These are phyloP conservation scores for Gymnopilus dilepis DNA, from an alignment of 768 basidiomycete genomes.

Conservation along the genomic window DNA sequence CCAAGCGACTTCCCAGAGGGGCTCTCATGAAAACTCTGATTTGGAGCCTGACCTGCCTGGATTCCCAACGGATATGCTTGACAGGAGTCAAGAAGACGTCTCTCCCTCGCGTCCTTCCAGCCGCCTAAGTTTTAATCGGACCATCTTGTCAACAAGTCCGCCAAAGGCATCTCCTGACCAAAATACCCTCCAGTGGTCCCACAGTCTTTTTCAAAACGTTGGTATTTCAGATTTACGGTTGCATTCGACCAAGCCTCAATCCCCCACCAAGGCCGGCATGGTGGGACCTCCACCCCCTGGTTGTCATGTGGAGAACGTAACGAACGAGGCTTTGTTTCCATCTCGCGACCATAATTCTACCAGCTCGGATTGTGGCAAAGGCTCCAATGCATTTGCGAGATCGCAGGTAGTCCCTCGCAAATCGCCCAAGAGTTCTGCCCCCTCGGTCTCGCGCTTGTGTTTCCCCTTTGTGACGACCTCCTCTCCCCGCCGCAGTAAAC, in stretches of 20 bases:
- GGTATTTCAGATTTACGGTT: constrained; percentile 20
- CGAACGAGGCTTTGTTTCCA: background rate
- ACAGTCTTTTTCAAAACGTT: constrained; percentile 27
- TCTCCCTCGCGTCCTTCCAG: constrained; percentile 51
- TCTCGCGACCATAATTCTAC: background rate
- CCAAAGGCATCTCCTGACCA: constrained; percentile 19
- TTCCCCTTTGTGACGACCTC: constrained; percentile 30
- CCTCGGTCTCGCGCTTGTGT: constrained; percentile 31
- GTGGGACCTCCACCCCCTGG: background rate
- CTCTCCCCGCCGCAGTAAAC: constrained; percentile 23
- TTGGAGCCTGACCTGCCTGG: constrained; percentile 14
- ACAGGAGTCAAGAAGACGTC: constrained; percentile 28
- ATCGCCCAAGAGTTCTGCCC: constrained; percentile 19
- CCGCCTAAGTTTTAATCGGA: constrained; percentile 50
- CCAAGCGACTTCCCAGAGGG: constrained; percentile 21
- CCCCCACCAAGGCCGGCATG: constrained; percentile 2
- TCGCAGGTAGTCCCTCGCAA: constrained; percentile 26
- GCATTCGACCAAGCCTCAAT: constrained; percentile 17
- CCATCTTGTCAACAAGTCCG: constrained; percentile 20
- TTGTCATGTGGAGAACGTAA: background rate
- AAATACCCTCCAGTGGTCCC: constrained; percentile 25
- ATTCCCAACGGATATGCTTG: constrained; percentile 16
- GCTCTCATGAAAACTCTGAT: constrained; percentile 17
- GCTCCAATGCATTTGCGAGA: constrained; percentile 15
- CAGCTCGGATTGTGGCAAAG: constrained; percentile 7